A percentile compares a stretch with the other conserved stretches of the same genome.
These are phyloP conservation scores for Aspergillus incahuasiensis DNA, from an alignment of 495 filamentous ascomycete species.

Conservation along the genomic window DNA sequence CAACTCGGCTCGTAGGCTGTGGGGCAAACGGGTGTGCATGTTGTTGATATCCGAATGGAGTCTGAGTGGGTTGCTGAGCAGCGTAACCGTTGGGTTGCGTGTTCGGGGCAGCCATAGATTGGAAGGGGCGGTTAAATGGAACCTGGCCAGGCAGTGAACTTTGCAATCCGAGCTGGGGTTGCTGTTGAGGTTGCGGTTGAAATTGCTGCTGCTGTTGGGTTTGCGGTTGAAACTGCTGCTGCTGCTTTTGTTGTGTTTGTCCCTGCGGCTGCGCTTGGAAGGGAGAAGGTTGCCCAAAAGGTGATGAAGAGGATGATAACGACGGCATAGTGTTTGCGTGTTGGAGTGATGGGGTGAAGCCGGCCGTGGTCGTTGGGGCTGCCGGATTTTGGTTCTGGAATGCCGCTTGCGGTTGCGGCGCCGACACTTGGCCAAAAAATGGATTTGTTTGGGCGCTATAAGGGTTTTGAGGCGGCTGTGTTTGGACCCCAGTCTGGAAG, in stretches of 20 bases:
- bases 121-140: constrained; percentile 37
- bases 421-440: constrained; percentile 44
- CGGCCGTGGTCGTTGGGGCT: constrained; percentile 7
- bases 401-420: constrained; percentile 23
- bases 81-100: constrained; percentile 28
- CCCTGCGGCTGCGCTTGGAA: constrained; percentile 28
- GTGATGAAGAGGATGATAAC: constrained; percentile 30
- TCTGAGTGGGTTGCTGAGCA: constrained; percentile 26
- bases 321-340: constrained; percentile 44
- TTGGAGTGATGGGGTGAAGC: constrained; percentile 24
- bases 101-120: constrained; percentile 28
- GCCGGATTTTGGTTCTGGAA: constrained; percentile 28
- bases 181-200: constrained; percentile 26
- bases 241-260: too few relatives aligned
- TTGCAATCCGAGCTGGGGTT: constrained; percentile 11
- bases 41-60: constrained; percentile 29
- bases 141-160: constrained; percentile 20
- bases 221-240: too few relatives aligned
- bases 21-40: constrained; percentile 35
- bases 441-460: constrained; percentile 44
- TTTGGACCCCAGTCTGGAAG: constrained; percentile 46
- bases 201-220: constrained; percentile 27
- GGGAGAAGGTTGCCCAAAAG: constrained; percentile 34
- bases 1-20: constrained; percentile 48
- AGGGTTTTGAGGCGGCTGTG: constrained; percentile 27